Conservation (phyloP, 2,329 filamentous ascomycete genomes). For the Elsinoe perseae region DNA sequence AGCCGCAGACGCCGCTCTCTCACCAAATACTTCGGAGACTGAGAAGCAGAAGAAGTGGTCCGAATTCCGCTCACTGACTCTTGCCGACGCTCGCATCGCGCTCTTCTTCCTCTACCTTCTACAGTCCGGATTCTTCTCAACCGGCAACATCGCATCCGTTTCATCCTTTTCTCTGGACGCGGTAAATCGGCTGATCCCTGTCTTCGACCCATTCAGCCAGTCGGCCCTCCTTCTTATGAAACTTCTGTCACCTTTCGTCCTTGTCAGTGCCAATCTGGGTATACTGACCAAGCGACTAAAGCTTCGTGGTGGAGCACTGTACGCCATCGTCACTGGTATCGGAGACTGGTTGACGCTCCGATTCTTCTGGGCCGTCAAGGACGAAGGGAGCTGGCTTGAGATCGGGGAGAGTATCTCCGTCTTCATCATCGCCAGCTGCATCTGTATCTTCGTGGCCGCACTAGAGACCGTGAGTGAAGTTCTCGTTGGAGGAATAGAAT, state of each 20-base stretch:
- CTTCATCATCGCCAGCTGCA: slow-evolving; percentile 81
- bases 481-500: slow-evolving; percentile 73
- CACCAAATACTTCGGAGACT: not conserved
- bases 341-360: slow-evolving; percentile 87
- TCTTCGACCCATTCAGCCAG: slow-evolving; percentile 92
- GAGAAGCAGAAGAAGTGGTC: not conserved
- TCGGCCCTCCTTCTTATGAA: slow-evolving; percentile 80
- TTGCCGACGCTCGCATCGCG: slow-evolving; percentile 79
- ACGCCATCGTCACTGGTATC: slow-evolving; percentile 89
- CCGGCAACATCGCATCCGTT: slow-evolving; percentile 88
- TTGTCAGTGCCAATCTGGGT: slow-evolving; percentile 89
- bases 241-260: slow-evolving; percentile 82
- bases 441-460: slow-evolving; percentile 84
- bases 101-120: slow-evolving; percentile 93
- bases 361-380: slow-evolving; percentile 96
- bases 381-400: slow-evolving; percentile 94
- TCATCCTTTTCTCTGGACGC: slow-evolving; percentile 91
- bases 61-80: slow-evolving; percentile 58
- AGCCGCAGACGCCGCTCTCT: slow-evolving; percentile 26
- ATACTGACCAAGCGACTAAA: slow-evolving; percentile 78
- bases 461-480: slow-evolving; percentile 78
- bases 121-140: slow-evolving; percentile 94
- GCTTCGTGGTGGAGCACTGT: slow-evolving; percentile 78
- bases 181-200: slow-evolving; percentile 74
- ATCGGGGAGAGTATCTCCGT: slow-evolving; percentile 96